Evolutionary conservation across 2,329 filamentous ascomycete genomes (phyloP).

Genomic region (Simplicillium sp.): DNA sequence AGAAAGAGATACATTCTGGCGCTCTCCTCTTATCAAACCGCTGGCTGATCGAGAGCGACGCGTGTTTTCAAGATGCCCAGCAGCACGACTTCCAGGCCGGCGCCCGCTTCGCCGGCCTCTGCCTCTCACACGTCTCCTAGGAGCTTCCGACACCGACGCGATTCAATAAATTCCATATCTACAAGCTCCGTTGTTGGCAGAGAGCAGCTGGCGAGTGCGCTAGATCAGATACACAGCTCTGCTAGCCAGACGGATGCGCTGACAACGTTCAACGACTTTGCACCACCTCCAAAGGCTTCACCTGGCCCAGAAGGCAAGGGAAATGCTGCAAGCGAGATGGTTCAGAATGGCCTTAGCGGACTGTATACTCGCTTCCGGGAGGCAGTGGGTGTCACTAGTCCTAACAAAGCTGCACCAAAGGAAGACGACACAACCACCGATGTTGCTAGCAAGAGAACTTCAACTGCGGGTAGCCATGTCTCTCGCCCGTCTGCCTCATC

Average conservation of each 20-base stretch:
- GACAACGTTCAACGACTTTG: constrained; percentile 92
- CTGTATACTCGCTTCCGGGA: constrained; percentile 79
- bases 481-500: constrained; percentile 32
- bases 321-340: constrained; percentile 55
- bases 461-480: constrained; percentile 26
- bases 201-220: constrained; percentile 64
- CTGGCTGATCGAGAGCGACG: no score
- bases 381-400: constrained; percentile 62
- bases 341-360: constrained; percentile 80
- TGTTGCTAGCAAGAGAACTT: constrained; percentile 29
- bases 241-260: constrained; percentile 78
- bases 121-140: constrained; percentile 18
- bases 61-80: constrained; percentile 16
- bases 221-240: constrained; percentile 81
- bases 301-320: constrained; percentile 57
- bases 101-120: constrained; percentile 17
- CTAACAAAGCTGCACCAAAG: constrained; percentile 23
- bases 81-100: constrained; percentile 18
- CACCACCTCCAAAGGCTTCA: constrained; percentile 54
- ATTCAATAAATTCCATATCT: constrained; percentile 31
- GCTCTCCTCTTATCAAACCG: no score
- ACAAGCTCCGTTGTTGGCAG: constrained; percentile 42
- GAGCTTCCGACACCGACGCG: constrained; percentile 23
- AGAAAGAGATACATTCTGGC: no score
- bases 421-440: constrained; percentile 36